Evolutionary conservation across 192 early-diverging fungal species (phyloP).

Genomic region (Coemansia sp.): DNA sequence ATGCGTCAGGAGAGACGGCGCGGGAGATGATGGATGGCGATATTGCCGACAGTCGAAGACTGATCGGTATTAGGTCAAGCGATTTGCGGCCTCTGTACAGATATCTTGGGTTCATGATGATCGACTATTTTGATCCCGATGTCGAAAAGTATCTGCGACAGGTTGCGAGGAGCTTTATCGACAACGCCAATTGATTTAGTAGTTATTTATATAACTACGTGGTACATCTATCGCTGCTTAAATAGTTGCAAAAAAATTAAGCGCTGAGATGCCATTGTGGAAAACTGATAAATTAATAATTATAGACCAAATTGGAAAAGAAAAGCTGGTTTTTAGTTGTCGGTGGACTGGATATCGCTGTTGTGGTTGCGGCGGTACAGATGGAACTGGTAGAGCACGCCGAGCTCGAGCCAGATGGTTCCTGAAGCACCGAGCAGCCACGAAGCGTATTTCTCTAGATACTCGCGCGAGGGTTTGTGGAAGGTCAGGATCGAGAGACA

Average conservation of each 20-base stretch:
- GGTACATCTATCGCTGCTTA: too few relatives aligned
- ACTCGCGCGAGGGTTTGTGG: constrained; percentile 60
- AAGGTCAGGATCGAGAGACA: constrained; percentile 67
- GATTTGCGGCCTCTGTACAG: constrained; percentile 30
- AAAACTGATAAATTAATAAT: not conserved
- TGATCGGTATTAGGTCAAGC: constrained; percentile 28
- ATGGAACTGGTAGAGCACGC: constrained; percentile 68
- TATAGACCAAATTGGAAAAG: too few relatives aligned
- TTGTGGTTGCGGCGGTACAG: constrained; percentile 43
- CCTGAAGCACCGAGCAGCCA: constrained; percentile 75
- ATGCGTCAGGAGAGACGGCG: constrained; percentile 11
- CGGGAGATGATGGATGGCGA: constrained; percentile 17
- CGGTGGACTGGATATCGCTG: too few relatives aligned
- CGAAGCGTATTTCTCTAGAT: constrained; percentile 61
- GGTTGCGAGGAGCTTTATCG: constrained; percentile 23
- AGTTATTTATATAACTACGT: too few relatives aligned
- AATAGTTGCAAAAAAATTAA: too few relatives aligned
- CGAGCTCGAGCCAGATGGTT: constrained; percentile 73
- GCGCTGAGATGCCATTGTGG: too few relatives aligned
- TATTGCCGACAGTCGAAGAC: constrained; percentile 11
- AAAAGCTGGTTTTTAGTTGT: too few relatives aligned
- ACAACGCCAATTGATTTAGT: constrained; percentile 80
- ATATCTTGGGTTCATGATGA: constrained; percentile 28
- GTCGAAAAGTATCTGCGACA: constrained; percentile 10
- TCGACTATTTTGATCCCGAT: not conserved